These are phyloP conservation scores for Taphrina deformans DNA, from an alignment of 1,139 yeast genomes.

Conservation along the genomic window DNA sequence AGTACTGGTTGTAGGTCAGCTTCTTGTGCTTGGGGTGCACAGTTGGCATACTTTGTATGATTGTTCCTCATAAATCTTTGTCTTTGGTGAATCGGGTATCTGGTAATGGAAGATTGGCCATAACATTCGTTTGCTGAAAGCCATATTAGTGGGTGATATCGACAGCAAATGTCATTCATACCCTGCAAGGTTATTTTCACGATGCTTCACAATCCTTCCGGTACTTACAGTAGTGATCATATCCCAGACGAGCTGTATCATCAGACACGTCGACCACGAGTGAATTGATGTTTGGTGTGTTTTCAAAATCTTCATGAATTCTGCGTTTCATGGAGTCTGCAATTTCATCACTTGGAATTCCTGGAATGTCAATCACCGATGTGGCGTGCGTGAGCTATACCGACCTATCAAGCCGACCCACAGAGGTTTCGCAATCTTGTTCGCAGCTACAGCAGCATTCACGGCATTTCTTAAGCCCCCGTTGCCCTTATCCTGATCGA, in stretches of 20 bases:
- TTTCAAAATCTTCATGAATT: constrained; percentile 41
- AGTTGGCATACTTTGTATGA: constrained; percentile 62
- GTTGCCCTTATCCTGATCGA: constrained; percentile 72
- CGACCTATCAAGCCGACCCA: constrained; percentile 65
- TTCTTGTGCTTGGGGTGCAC: too few species aligned
- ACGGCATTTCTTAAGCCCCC: constrained; percentile 87
- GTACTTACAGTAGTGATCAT: constrained; percentile 30
- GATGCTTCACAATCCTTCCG: too few species aligned
- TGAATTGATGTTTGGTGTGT: neutral
- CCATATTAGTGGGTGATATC: too few species aligned
- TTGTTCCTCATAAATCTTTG: constrained; percentile 92
- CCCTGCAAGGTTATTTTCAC: too few species aligned
- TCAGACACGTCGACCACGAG: constrained; percentile 27
- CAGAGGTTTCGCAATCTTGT: constrained; percentile 52
- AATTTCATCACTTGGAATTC: constrained; percentile 85
- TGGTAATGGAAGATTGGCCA: constrained; percentile 98
- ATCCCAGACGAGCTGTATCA: constrained; percentile 18
- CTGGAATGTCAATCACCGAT: constrained; percentile 52
- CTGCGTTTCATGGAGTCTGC: constrained; percentile 54
- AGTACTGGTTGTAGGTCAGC: constrained; percentile 48
- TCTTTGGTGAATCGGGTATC: constrained; percentile 90
- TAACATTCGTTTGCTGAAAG: constrained; percentile 87
- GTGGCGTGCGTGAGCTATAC: neutral
- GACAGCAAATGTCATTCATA: constrained; percentile 39
- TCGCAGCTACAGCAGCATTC: constrained; percentile 56